Evolutionary conservation across 179 eudicot genomes (phyloP).

Genomic region (Beta lomatogona): DNA sequence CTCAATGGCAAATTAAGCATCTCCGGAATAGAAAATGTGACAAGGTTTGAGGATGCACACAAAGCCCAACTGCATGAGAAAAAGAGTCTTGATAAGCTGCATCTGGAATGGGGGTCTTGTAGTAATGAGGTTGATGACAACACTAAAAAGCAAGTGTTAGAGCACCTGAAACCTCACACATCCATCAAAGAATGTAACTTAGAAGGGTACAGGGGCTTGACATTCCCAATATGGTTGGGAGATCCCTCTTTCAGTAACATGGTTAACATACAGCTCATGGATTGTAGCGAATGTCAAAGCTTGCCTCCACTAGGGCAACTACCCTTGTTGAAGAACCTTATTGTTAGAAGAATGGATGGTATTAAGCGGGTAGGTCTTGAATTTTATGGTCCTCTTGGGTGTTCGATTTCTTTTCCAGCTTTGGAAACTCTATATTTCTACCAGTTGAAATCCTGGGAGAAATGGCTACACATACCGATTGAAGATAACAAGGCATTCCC

Average conservation of each 20-base stretch:
- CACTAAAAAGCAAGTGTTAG: not conserved
- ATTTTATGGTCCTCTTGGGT: too few species aligned
- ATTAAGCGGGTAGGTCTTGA: too few species aligned
- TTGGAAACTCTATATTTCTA: not conserved
- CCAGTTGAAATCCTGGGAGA: not conserved
- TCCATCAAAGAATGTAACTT: not conserved
- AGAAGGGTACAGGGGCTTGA: not conserved
- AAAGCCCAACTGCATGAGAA: not conserved
- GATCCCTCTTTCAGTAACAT: not conserved
- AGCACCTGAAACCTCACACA: slow-evolving; percentile 3
- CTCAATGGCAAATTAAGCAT: too few species aligned
- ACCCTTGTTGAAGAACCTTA: too few species aligned
- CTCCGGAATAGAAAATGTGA: not conserved
- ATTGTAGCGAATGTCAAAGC: too few species aligned
- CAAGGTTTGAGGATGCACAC: not conserved
- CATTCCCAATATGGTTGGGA: slow-evolving; percentile 16
- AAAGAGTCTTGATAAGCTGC: slow-evolving; percentile 10
- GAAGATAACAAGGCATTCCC: not conserved
- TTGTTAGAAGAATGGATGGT: too few species aligned
- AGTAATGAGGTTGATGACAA: not conserved
- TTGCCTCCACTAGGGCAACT: too few species aligned
- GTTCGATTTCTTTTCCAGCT: too few species aligned
- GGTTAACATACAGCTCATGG: too few species aligned
- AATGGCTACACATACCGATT: not conserved
- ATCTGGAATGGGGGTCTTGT: not conserved